A percentile compares a stretch with the other conserved stretches of the same genome.
Conservation (phyloP, 1,139 yeast genomes). For the Groenewaldozyma auringiensis region DNA sequence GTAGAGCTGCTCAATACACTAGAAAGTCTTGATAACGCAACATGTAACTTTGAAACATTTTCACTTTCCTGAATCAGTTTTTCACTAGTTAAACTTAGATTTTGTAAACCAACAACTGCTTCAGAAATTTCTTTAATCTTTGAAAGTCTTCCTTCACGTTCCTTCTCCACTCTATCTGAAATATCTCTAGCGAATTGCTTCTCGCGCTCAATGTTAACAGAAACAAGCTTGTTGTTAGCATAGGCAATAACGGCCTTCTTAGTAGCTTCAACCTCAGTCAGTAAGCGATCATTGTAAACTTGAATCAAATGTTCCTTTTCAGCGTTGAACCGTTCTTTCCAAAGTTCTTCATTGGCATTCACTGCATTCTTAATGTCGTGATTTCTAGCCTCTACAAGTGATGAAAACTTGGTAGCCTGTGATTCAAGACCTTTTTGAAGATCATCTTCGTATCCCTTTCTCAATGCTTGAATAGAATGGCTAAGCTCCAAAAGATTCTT, state of each 20-base stretch:
- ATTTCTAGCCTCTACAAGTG: constrained; percentile 22
- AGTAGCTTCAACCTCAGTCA: constrained; percentile 61
- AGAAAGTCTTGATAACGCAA: constrained; percentile 49
- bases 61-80: constrained; percentile 49
- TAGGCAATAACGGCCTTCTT: constrained; percentile 62
- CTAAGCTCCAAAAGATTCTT: constrained; percentile 25
- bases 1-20: constrained; percentile 36
- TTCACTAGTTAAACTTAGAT: constrained; percentile 52
- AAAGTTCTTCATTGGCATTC: constrained; percentile 44
- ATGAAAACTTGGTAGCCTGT: constrained; percentile 23
- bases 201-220: constrained; percentile 66
- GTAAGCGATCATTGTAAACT: constrained; percentile 53
- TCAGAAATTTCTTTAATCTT: constrained; percentile 53
- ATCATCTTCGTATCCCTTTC: constrained; percentile 20
- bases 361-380: constrained; percentile 34
- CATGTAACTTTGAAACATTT: constrained; percentile 49
- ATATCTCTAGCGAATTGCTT: constrained; percentile 62
- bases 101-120: constrained; percentile 52
- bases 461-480: constrained; percentile 23
- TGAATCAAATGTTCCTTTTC: constrained; percentile 59
- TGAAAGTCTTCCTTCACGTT: constrained; percentile 74
- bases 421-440: constrained; percentile 21
- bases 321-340: constrained; percentile 49
- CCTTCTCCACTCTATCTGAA: constrained; percentile 59
- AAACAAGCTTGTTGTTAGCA: constrained; percentile 67